Evolutionary conservation across 306 rosid genomes (phyloP).

Genomic region (Gastrolobium bilobum): DNA sequence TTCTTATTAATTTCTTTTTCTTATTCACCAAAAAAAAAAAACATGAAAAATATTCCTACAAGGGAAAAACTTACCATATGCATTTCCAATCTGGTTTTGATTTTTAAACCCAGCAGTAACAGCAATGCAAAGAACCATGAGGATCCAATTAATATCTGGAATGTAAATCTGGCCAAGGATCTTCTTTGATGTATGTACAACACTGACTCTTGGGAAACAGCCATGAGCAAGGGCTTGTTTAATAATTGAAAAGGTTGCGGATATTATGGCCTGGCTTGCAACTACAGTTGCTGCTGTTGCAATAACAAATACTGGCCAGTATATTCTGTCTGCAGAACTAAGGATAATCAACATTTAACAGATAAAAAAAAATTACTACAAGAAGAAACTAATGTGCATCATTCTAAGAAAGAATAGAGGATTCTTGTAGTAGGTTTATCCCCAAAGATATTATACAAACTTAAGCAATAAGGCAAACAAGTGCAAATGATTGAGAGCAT

Average conservation of each 20-base stretch:
- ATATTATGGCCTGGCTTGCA: slow-evolving; percentile 94
- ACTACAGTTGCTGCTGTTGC: slow-evolving; percentile 96
- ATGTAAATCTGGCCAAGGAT: slow-evolving; percentile 84
- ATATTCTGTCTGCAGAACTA: slow-evolving; percentile 67
- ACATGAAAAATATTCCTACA: slow-evolving; percentile 6
- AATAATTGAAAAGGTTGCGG: slow-evolving; percentile 87
- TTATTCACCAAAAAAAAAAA: not conserved
- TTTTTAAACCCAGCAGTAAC: slow-evolving; percentile 93
- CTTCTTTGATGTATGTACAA: slow-evolving; percentile 84
- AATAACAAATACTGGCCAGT: slow-evolving; percentile 90
- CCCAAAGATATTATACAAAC: not conserved
- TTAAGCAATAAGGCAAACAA: not conserved
- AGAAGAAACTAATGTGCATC: slow-evolving; percentile 17
- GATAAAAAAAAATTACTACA: not conserved
- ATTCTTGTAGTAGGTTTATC: slow-evolving; percentile 11
- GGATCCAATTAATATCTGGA: slow-evolving; percentile 95
- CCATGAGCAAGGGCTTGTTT: slow-evolving; percentile 98
- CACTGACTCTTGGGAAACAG: slow-evolving; percentile 96
- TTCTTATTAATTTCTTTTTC: not conserved
- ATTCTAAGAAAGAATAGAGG: slow-evolving; percentile 18
- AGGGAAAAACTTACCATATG: slow-evolving; percentile 70
- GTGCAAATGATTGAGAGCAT: not conserved
- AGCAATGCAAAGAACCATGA: slow-evolving; percentile 92
- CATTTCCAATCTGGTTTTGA: slow-evolving; percentile 95
- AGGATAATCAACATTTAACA: slow-evolving; percentile 36